Conservation (phyloP, 495 filamentous ascomycete species). For the Neurospora terricola region DNA sequence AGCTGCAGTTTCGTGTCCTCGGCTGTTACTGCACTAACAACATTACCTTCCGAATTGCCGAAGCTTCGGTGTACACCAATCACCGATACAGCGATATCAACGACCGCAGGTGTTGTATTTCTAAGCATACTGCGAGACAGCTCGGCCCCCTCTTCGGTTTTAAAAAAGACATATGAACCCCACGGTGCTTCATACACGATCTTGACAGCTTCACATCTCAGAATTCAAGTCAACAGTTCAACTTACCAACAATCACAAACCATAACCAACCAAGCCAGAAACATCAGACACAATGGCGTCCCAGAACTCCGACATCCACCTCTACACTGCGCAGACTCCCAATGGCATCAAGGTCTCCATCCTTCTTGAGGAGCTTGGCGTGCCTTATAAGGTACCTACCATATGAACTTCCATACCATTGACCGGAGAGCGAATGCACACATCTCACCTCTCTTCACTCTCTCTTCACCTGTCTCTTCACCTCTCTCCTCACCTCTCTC, state of each 20-base stretch:
- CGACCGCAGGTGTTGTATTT: neutral
- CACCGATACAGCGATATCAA: neutral
- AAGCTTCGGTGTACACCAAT: neutral
- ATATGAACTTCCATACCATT: neutral
- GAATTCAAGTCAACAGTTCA: neutral
- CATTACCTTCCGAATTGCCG: neutral
- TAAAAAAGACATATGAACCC: neutral
- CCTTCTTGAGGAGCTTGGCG: conserved; percentile 73
- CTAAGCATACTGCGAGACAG: neutral
- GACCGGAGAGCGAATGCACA: neutral
- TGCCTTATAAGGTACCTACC: conserved; percentile 46
- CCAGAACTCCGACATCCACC: conserved; percentile 26
- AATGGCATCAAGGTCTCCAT: conserved; percentile 81
- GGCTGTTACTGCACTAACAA: neutral
- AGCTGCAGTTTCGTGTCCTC: neutral
- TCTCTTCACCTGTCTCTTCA: neutral
- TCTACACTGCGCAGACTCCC: conserved; percentile 53
- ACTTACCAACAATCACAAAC: neutral
- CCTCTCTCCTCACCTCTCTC: neutral
- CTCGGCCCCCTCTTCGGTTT: neutral
- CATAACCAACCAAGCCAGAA: neutral
- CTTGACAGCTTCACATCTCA: neutral
- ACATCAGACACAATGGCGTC: conserved; percentile 11
- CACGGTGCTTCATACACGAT: neutral
- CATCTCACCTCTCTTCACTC: neutral